Evolutionary conservation across 371 early-diverging fungal genomes (phyloP).

Genomic region (Cokeromyces recurvatus): DNA sequence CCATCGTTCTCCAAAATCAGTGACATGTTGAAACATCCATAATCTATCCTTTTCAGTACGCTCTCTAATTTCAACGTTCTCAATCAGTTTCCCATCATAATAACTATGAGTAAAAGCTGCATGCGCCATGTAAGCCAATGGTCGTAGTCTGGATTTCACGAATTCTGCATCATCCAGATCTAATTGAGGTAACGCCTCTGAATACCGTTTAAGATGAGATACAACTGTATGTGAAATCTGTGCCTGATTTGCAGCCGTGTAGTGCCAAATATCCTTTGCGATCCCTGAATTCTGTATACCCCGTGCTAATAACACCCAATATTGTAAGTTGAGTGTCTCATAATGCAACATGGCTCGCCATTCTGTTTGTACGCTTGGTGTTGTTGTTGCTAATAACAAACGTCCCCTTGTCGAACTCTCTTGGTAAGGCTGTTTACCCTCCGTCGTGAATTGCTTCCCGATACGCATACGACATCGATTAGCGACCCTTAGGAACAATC

Average conservation of each 20-base stretch:
- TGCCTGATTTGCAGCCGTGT: conserved; percentile 21
- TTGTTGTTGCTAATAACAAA: background rate
- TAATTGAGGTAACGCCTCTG: conserved; percentile 5
- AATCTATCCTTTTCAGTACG: conserved; percentile 14
- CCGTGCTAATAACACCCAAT: conserved; percentile 46
- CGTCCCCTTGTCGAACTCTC: conserved; percentile 16
- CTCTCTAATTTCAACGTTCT: background rate
- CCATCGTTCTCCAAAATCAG: conserved; percentile 23
- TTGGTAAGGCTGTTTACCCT: conserved; percentile 43
- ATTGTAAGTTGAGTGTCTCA: conserved; percentile 46
- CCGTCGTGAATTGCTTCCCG: conserved; percentile 38
- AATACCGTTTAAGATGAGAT: conserved; percentile 16
- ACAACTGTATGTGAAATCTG: conserved; percentile 27
- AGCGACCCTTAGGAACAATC: conserved; percentile 55
- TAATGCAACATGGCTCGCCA: conserved; percentile 26
- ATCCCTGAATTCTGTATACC: conserved; percentile 42
- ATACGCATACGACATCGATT: conserved; percentile 64
- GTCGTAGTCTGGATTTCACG: conserved; percentile 16
- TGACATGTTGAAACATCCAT: conserved; percentile 18
- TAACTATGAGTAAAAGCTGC: conserved; percentile 24
- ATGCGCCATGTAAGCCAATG: conserved; percentile 31
- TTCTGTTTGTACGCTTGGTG: conserved; percentile 1
- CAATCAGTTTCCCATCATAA: conserved; percentile 3
- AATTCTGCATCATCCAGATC: conserved; percentile 15
- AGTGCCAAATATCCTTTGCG: conserved; percentile 36